Evolutionary conservation across 1,284 basidiomycete genomes (phyloP).

Genomic region (Vanrija sp.): DNA sequence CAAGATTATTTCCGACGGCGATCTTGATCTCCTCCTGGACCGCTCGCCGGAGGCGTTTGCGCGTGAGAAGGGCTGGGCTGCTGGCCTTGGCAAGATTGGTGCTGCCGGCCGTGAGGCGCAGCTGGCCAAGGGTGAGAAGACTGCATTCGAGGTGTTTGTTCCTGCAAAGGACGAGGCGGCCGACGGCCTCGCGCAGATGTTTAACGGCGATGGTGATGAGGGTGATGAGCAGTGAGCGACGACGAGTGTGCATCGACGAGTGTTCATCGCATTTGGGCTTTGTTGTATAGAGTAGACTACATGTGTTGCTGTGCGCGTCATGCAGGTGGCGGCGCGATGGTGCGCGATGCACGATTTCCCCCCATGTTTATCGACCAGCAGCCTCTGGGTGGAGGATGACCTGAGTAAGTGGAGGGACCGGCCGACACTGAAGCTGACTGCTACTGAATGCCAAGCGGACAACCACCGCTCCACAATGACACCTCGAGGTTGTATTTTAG

Average conservation of each 20-base stretch:
- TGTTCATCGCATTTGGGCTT: background rate
- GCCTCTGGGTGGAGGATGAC: too few species aligned
- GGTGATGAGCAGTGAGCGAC: constrained; percentile 18
- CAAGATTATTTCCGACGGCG: constrained; percentile 74
- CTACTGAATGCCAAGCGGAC: too few species aligned
- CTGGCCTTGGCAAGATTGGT: constrained; percentile 37
- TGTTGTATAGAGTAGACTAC: too few species aligned
- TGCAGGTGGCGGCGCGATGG: too few species aligned
- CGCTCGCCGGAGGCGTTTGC: constrained; percentile 73
- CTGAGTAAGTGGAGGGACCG: too few species aligned
- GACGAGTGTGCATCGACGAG: background rate
- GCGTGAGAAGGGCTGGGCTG: constrained; percentile 71
- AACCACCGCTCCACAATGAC: too few species aligned
- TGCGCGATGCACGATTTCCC: too few species aligned
- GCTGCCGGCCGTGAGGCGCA: constrained; percentile 37
- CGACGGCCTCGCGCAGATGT: constrained; percentile 67
- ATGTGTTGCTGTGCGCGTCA: too few species aligned
- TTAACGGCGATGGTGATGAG: constrained; percentile 42
- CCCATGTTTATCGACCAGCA: too few species aligned
- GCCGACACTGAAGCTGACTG: too few species aligned
- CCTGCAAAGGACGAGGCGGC: constrained; percentile 64
- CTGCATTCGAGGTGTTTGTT: constrained; percentile 77
- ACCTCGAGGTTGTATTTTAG: too few species aligned
- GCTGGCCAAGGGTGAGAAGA: constrained; percentile 47
- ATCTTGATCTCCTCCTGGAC: constrained; percentile 76